Base-by-base conservation (phyloP, 2,329 filamentous ascomycete genomes). In the Penicillium sp. region DNA sequence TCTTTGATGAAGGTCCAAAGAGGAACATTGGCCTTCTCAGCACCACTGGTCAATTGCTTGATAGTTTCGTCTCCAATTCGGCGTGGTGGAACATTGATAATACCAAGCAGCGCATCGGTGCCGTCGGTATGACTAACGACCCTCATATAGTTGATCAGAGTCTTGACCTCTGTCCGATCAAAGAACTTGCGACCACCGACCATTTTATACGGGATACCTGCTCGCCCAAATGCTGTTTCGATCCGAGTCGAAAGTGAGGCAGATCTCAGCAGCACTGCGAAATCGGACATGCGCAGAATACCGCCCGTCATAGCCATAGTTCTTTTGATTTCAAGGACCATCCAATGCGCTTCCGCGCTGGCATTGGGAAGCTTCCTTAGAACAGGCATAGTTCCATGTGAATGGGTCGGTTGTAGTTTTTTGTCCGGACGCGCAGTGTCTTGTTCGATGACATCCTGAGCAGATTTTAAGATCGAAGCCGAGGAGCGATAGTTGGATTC, bases 401-500 rank as follows among this genome's bases (percentile, higher is more conserved):
- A 85, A 75, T 96, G 93, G 0, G 93, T 90, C 1, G 95, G 86
- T 50, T 91, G 81, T 33, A 99, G 79, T 35, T 83, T 83, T 72
- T 97, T 98, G 56, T 89, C 82, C 52, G 93, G 95, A 58, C 93
- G 83, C 35, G 84, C 85, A 50, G 84, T 83, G 72, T 99, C 93
- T 74, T 98, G 93, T 72, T 97, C 88, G 60, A 99, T 98, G 48
- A 99, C 87, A 59, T 88, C 85, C 59, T 96, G 82, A 0, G 95
- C 92, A 6, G 90, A 86, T 57, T 85, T 83, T 25, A 98, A 80
- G 58, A 99, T 97, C 8, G 87, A 87, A 39, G 88, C 91, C 0
- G 92, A 96, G 1, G 93, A 98, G 23, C 93, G 86, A 70, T 99
- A 99, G 68, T 98, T 99, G 68, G 97, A 90, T 70, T 97, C 91